Evolutionary conservation across 2,329 filamentous ascomycete genomes (phyloP), one percentile per base, ranked within the genome.

Genomic region (Epichloe gansuensis): DNA sequence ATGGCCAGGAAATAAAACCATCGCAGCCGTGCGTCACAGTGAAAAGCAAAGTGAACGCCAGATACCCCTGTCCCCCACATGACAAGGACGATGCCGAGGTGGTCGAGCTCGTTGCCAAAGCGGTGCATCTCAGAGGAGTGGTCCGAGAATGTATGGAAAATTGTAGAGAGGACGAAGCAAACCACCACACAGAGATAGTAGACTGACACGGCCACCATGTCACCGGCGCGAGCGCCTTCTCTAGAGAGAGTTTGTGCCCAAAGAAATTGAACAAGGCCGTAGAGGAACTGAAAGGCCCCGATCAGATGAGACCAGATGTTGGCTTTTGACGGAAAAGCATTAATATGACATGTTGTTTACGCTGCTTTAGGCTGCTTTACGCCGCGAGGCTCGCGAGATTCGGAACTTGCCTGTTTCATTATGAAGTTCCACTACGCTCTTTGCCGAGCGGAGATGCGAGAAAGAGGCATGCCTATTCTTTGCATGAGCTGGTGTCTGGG

Each of bases 251-350:
- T 36, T 34, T 51, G 23, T 53, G 47, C 36, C 47, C 36, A 50
- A 52, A 48, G 34, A 27, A 59, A 59, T 3, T 53, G 43, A n/a
- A 52, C 25, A 7, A 61, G 53, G 9, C 53, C 51, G 31, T 47
- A 11, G 12, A 55, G 44, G 45, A 64, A 64, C 23, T 58, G 54
- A 5, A 58, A 25, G 2, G 58, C 56, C 15, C 61, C 61, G 1
- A 64, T 56, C 2, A 62, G 52, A 55, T 64, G 61, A 3, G 61
- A 60, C 62, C 62, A 65, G 11, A 65, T 65, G 38, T 65, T 64
- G 35, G 56, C 60, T 63, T 63, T 31, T 31, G 27, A 31, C 27
- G 27, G 27, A 31, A 31, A 31, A 31, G 9, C 3, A 9, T 31
- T 31, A 31, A 31, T 31, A 8, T 31, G 27, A 31, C 3, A 0